phyloP scores from a whole-genome alignment of 1,139 yeast genomes.

The Pichia sp. region DNA sequence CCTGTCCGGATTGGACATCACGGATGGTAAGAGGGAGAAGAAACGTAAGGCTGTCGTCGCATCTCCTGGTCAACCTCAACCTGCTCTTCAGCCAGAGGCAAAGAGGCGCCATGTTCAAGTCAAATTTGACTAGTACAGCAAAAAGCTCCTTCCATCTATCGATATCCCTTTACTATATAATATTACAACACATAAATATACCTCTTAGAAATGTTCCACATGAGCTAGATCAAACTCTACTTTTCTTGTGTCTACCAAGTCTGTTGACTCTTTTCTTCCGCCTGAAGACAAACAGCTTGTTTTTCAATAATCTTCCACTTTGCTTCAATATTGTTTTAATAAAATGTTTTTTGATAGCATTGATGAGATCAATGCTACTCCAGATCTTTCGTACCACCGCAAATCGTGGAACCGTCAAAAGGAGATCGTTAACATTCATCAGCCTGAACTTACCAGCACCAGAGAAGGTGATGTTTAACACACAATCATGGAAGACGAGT shows the following conservation, averaged over 20 bases:
- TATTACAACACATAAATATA: no score
- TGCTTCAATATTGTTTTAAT: constrained; percentile 50
- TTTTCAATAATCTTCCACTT: constrained; percentile 49
- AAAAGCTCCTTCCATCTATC: background rate
- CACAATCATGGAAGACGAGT: constrained; percentile 39
- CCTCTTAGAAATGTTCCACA: no score
- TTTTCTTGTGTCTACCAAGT: background rate
- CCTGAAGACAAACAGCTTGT: constrained; percentile 35
- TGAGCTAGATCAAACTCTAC: no score
- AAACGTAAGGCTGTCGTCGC: constrained; percentile 15
- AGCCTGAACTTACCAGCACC: constrained; percentile 51
- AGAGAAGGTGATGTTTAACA: constrained; percentile 49
- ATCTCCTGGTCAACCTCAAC: constrained; percentile 9
- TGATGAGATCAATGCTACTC: constrained; percentile 48
- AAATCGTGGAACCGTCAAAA: constrained; percentile 47
- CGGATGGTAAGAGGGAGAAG: constrained; percentile 30
- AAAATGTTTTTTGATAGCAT: constrained; percentile 43
- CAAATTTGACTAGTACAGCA: constrained; percentile 16
- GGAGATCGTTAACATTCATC: constrained; percentile 55
- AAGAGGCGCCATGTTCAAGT: constrained; percentile 27
- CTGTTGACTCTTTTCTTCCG: constrained; percentile 12
- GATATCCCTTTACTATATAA: background rate
- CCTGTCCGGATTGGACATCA: constrained; percentile 37
- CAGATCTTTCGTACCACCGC: constrained; percentile 41
- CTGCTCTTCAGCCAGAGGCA: constrained; percentile 12